Conservation (phyloP, 1,284 basidiomycete species). For the Pseudozyma hubeiensis region DNA sequence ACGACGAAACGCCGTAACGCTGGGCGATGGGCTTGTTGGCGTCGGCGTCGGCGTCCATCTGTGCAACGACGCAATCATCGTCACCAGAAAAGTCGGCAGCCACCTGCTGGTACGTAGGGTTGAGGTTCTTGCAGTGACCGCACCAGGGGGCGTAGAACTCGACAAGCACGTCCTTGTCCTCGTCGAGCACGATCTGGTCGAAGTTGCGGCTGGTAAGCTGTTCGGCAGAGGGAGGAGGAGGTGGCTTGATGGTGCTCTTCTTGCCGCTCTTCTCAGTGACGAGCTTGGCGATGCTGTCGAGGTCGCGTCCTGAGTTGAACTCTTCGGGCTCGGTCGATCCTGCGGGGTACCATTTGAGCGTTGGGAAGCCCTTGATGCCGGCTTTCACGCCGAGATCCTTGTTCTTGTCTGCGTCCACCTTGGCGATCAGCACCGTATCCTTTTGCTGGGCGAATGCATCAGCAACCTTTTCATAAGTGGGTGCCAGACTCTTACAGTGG, state of each 20-base stretch:
- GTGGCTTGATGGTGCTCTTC: conserved; percentile 85
- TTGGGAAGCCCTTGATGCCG: conserved; percentile 86
- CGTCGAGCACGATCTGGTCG: conserved; percentile 82
- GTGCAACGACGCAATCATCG: conserved; percentile 84
- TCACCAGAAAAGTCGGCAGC: conserved; percentile 83
- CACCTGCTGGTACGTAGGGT: conserved; percentile 91
- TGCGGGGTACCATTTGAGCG: conserved; percentile 88
- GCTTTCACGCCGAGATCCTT: conserved; percentile 76
- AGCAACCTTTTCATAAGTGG: conserved; percentile 86
- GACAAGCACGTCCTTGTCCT: conserved; percentile 90
- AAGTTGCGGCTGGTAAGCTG: conserved; percentile 82
- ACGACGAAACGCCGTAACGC: conserved; percentile 78
- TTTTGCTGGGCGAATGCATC: conserved; percentile 79
- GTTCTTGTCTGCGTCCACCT: conserved; percentile 91
- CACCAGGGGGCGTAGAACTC: conserved; percentile 97
- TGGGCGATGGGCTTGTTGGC: conserved; percentile 80
- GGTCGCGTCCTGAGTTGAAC: conserved; percentile 83
- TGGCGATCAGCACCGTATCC: conserved; percentile 87
- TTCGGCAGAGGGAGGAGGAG: conserved; percentile 79
- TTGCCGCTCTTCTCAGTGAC: conserved; percentile 80
- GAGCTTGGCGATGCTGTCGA: conserved; percentile 80
- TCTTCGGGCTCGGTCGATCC: conserved; percentile 74
- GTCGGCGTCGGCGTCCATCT: conserved; percentile 87
- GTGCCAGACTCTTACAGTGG: conserved; percentile 80
- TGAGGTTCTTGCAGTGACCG: conserved; percentile 86